Evolutionary conservation across 495 filamentous ascomycete species (phyloP), one percentile per base, ranked within the genome.

Genomic region (Trichoderma erinaceum): DNA sequence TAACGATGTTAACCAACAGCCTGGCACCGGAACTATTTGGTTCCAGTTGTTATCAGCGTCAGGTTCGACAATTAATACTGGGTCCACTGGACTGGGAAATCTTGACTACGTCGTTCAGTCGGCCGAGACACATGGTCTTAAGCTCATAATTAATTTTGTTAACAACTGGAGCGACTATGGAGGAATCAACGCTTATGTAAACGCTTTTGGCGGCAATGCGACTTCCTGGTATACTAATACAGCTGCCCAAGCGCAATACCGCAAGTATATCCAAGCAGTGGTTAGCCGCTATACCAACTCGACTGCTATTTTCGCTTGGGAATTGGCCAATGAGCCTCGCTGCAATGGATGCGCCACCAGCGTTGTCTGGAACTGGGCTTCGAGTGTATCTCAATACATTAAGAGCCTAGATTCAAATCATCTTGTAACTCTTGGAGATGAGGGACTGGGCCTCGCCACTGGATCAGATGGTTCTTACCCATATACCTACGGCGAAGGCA

Each of bases 311-410:
- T 88, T 92, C 72, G 84, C 87, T 0, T 92, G 89, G 89, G 88
- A 91, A 71, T 78, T 91, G 8, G 84, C 80, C 23, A 92, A 92
- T 73, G 89, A 91, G 78, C 85, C 88, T 12, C 82, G 88, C 67
- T 91, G 89, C 80, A 82, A 82, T 21, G 86, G 73, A 41, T 91
- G 89, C 72, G 76, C 72, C 29, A 79, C 86, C 0, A 79, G 80
- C 8, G 79, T 88, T 13, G 82, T 91, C 66, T 86, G 80, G 56
- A 77, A 84, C 27, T 92, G 89, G 89, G 85, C 84, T 35, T 76
- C 77, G n/a, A 79, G 80, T 21, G 87, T 82, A 21, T 85, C 81
- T 67, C 75, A 79, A 1, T 90, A 87, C 70, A 86, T 91, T 78
- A 89, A 90, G 76, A 77, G 73, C 23, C 71, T 91, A 12, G 89